Conservation (phyloP, 106 monocot species). For the Dendrobium officinale region DNA sequence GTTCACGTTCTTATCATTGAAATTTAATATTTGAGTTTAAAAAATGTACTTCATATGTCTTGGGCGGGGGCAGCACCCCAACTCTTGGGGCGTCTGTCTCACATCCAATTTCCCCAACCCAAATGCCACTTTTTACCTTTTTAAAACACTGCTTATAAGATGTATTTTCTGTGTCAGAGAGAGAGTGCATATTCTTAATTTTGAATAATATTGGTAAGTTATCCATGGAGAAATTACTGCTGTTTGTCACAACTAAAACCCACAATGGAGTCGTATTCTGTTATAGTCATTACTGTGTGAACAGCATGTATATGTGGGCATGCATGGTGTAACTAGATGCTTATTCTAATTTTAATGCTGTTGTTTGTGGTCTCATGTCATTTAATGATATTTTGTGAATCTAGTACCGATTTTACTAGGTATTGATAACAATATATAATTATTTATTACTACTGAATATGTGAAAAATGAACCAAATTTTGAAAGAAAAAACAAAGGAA, state of each 20-base stretch:
- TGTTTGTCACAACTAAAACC: not conserved
- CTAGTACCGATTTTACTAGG: not conserved
- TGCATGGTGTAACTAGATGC: not conserved
- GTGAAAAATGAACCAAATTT: too few relatives aligned
- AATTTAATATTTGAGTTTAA: too few relatives aligned
- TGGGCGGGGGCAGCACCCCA: too few relatives aligned
- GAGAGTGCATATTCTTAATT: not conserved
- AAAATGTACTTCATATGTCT: too few relatives aligned
- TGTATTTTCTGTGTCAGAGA: not conserved
- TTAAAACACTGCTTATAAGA: not conserved
- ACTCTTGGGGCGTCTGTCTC: not conserved
- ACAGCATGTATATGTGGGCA: not conserved
- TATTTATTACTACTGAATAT: not conserved
- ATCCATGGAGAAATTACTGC: not conserved
- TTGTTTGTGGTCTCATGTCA: not conserved
- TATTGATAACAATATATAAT: not conserved
- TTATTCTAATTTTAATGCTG: not conserved
- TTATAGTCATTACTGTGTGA: not conserved
- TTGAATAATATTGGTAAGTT: not conserved
- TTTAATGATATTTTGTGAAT: slow-evolving; percentile 1
- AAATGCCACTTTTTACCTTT: not conserved
- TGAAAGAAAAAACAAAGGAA: not conserved
- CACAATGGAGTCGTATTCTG: not conserved
- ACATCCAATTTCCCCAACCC: not conserved
- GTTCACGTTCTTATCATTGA: too few relatives aligned